Evolutionary conservation across 768 basidiomycete genomes (phyloP), one percentile per base, ranked within the genome.

Genomic region (Leucosporidium yakuticum): DNA sequence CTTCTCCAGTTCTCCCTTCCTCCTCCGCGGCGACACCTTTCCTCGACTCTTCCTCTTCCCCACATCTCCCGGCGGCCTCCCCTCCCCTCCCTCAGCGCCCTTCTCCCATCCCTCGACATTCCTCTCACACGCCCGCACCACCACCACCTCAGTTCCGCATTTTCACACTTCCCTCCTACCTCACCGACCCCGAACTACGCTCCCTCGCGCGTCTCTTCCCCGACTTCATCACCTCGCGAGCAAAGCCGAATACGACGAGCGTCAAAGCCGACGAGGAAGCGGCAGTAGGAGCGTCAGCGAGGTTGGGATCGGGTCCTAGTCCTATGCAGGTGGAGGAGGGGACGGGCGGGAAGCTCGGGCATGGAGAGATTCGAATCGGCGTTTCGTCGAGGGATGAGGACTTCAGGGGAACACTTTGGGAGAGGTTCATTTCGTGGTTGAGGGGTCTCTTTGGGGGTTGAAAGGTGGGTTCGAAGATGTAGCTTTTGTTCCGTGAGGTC

Each of bases 111-210:
- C 4, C 55, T 27, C 53, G 15, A 15, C 21, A 4, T 21, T 34
- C 31, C 12, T 23, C 11, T 36, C 2, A 50, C 34, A 21, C 50
- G 36, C 44, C 31, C 34, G 21, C 48, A 27, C 15, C 65, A 0
- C 53, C 50, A 8, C 31, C 65, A 31, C 61, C 44, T 1, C 63
- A 65, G 32, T 58, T 61, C 63, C 66, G 71, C 31, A 60, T 50
- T 62, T 69, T 74, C 62, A 70, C 71, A 29, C 50, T 70, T 54
- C 64, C 74, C 0, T 8, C 69, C 0, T 66, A 70, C 55, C 64
- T 74, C 6, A 72, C 74, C 59, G 63, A 72, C 56, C 70, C 74
- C 25, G 74, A 74, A n/a, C 58, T 65, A 4, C 63, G 53, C 8
- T 4, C 66, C 4, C 67, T 74, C 44, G 53, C 55, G 32, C 34